Evolutionary conservation across 2,329 filamentous ascomycete species (phyloP), one percentile per base, ranked within the genome.

Genomic region (Cryphonectria naterciae): DNA sequence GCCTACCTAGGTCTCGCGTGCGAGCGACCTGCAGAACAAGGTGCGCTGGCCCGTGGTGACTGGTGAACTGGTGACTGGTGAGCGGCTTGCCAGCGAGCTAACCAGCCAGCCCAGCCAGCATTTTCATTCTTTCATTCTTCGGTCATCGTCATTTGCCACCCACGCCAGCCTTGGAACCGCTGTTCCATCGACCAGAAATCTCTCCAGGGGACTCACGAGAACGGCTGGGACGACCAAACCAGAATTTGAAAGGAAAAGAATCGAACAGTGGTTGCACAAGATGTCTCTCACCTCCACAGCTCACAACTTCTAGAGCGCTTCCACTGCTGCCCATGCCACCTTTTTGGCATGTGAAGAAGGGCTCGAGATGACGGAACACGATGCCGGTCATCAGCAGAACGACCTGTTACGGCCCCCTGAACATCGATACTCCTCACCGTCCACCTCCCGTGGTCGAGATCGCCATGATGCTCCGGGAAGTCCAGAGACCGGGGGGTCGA

Each of bases 401-500:
- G 68, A 70, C 67, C 69, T 67, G 49, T 67, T 56, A 49, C 69
- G 54, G 43, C 37, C 60, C 22, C 64, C 39, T n/a, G 69, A 41
- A 49, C 64, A 66, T 25, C 67, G 65, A 67, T 67, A 62, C 41
- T 35, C 64, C 56, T 64, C 61, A 1, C 37, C 65, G 19, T 69
- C 67, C 19, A 10, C 67, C 8, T 58, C 22, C 39, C 67, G 37
- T 19, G 60, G 52, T 28, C 67, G 58, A 32, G 68, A 54, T 56
- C 64, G 58, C 39, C 62, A 68, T 62, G 68, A 41, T 25, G 65
- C 65, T n/a, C 60, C 64, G 82, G 81, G 75, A 80, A 83, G 75
- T 54, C 71, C 63, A 56, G 84, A 85, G 61, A 81, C 80, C 11
- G 83, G 82, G 73, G 84, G 85, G 74, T 82, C 85, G 68, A 86